Evolutionary conservation across 768 basidiomycete species (phyloP).

Genomic region (Amanita thiersii): DNA sequence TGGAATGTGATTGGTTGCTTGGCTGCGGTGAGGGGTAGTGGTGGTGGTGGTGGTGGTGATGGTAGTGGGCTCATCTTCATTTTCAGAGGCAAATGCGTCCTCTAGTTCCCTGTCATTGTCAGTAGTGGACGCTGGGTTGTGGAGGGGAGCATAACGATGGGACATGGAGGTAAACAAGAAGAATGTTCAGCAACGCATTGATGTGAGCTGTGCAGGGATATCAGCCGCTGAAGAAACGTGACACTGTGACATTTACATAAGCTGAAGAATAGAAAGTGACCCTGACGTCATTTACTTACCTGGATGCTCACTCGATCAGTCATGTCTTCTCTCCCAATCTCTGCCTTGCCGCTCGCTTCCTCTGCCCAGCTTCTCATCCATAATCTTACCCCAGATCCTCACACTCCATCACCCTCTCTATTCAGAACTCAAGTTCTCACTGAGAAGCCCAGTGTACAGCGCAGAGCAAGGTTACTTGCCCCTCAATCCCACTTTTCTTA

Average conservation of each 20-base stretch:
- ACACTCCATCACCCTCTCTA: constrained; percentile 38
- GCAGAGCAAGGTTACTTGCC: constrained; percentile 55
- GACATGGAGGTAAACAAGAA: constrained; percentile 27
- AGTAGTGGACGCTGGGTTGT: constrained; percentile 36
- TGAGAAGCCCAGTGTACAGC: constrained; percentile 55
- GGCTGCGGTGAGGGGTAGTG: constrained; percentile 13
- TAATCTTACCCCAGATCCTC: constrained; percentile 49
- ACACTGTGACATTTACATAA: not conserved
- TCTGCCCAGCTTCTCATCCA: constrained; percentile 33
- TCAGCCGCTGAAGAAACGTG: not conserved
- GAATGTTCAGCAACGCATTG: too few relatives aligned
- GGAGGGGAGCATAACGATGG: constrained; percentile 44
- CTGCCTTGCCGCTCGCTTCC: constrained; percentile 41
- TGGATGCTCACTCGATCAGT: not conserved
- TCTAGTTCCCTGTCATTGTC: constrained; percentile 58
- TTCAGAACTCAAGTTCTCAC: constrained; percentile 45
- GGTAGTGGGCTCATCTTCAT: constrained; percentile 36
- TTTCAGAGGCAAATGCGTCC: constrained; percentile 66
- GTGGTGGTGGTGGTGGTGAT: constrained; percentile 25
- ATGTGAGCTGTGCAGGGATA: too few relatives aligned
- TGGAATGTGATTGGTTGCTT: constrained; percentile 22
- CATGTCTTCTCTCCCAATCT: constrained; percentile 29
- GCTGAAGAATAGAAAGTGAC: not conserved
- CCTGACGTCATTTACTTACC: not conserved
- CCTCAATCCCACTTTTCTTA: constrained; percentile 65